These are phyloP conservation scores for Lyophyllum atratum DNA, from an alignment of 768 basidiomycete genomes.

Conservation along the genomic window DNA sequence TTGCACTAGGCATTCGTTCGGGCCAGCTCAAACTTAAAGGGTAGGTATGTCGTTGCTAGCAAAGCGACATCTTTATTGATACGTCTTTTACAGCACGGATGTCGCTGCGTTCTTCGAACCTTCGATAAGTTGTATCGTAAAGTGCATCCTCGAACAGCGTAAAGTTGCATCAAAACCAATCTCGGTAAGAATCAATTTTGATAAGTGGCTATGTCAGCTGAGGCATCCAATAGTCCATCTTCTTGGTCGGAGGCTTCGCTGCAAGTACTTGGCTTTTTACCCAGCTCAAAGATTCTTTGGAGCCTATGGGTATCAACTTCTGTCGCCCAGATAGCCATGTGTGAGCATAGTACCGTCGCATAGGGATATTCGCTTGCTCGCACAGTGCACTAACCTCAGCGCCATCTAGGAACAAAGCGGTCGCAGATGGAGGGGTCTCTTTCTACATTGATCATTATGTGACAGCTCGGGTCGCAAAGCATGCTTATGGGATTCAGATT, in stretches of 20 bases:
- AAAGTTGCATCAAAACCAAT: constrained; percentile 5
- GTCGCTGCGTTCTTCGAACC: constrained; percentile 22
- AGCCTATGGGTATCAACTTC: constrained; percentile 32
- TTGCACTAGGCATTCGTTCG: constrained; percentile 4
- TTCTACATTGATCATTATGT: constrained; percentile 47
- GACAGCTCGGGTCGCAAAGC: constrained; percentile 37
- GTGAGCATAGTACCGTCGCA: constrained; percentile 39
- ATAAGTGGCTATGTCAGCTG: background rate
- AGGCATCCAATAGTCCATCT: constrained; percentile 31
- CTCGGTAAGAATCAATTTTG: background rate
- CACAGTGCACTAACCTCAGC: background rate
- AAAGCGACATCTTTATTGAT: too few species aligned
- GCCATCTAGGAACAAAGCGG: constrained; percentile 42
- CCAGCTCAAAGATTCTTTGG: constrained; percentile 37
- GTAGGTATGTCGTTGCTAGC: constrained; percentile 18
- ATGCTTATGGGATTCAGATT: constrained; percentile 35
- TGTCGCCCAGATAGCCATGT: constrained; percentile 46
- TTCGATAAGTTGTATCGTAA: constrained; percentile 16
- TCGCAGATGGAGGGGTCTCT: constrained; percentile 45
- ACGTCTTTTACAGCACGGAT: constrained; percentile 3
- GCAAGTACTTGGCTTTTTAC: constrained; percentile 52
- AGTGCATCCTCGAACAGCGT: constrained; percentile 3
- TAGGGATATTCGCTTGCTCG: background rate
- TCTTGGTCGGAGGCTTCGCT: constrained; percentile 56
- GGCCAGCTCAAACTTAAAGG: constrained; percentile 47